These are phyloP conservation scores for Cyclostephanos tholiformis DNA, from an alignment of 108 stramenopile species.

Conservation along the genomic window DNA sequence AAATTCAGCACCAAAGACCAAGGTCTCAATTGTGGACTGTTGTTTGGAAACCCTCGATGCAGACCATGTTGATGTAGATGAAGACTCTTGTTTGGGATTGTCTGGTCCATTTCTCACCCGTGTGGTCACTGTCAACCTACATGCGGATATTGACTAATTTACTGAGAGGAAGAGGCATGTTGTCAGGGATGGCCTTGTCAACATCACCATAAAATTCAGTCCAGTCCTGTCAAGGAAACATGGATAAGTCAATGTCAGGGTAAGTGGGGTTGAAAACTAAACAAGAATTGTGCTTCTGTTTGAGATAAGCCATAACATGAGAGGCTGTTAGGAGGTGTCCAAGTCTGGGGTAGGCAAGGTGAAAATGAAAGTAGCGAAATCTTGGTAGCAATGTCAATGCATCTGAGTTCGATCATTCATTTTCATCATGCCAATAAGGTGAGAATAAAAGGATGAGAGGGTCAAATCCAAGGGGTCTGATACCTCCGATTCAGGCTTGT, in stretches of 20 bases:
- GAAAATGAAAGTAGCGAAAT: slow-evolving; percentile 49
- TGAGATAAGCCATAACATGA: background rate
- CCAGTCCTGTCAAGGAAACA: slow-evolving; percentile 12
- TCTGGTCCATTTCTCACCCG: too few relatives aligned
- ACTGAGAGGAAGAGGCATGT: slow-evolving; percentile 17
- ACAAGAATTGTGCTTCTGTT: background rate
- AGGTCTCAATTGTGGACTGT: too few relatives aligned
- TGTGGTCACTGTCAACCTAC: too few relatives aligned
- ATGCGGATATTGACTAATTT: slow-evolving; percentile 2
- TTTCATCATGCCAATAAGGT: slow-evolving; percentile 41
- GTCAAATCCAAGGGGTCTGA: background rate
- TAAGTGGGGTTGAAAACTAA: slow-evolving; percentile 39
- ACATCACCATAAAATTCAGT: slow-evolving; percentile 16
- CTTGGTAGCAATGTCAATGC: too few relatives aligned
- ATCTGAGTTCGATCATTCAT: slow-evolving; percentile 60
- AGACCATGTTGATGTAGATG: too few relatives aligned
- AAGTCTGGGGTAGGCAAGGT: slow-evolving; percentile 35
- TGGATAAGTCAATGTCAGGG: background rate
- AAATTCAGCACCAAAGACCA: too few relatives aligned
- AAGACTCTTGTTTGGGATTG: too few relatives aligned
- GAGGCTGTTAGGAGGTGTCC: slow-evolving; percentile 45
- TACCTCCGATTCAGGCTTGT: slow-evolving; percentile 12
- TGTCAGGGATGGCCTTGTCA: slow-evolving; percentile 17
- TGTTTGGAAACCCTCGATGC: too few relatives aligned
- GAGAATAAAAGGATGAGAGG: slow-evolving; percentile 6